phyloP scores from a whole-genome alignment of 495 filamentous ascomycete genomes.

The Xylaria palmicola region DNA sequence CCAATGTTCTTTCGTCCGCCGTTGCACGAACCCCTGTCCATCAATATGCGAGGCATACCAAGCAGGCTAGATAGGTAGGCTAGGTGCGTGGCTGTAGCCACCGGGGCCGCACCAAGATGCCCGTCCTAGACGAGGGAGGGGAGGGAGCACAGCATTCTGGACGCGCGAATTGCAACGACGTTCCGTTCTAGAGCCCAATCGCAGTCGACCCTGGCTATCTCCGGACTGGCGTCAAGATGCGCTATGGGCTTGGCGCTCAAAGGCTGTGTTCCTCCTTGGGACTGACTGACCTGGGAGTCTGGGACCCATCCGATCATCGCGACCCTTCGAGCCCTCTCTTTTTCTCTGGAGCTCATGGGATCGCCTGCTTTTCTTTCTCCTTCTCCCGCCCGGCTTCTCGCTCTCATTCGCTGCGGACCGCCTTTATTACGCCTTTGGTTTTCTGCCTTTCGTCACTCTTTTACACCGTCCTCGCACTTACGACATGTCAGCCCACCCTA shows the following conservation, averaged over 20 bases:
- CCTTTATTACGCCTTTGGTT: background rate
- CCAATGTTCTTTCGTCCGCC: background rate
- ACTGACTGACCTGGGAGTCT: too few species aligned
- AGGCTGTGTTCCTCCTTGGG: background rate
- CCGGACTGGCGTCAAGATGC: background rate
- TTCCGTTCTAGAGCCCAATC: background rate
- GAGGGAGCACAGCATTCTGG: background rate
- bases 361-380: too few species aligned
- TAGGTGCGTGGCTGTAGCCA: too few species aligned
- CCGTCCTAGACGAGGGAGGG: too few species aligned
- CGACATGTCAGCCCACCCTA: background rate
- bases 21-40: background rate
- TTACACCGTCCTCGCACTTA: background rate
- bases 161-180: background rate
- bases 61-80: too few species aligned
- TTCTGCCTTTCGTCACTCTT: background rate
- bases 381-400: too few species aligned
- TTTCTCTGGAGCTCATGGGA: too few species aligned
- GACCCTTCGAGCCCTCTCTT: too few species aligned
- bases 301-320: too few species aligned
- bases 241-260: background rate
- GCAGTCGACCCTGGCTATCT: background rate
- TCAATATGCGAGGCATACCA: too few species aligned
- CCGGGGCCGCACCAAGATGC: too few species aligned
- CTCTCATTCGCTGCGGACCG: too few species aligned